phyloP scores from a whole-genome alignment of 306 rosid genomes.

The Castanopsis chinensis region DNA sequence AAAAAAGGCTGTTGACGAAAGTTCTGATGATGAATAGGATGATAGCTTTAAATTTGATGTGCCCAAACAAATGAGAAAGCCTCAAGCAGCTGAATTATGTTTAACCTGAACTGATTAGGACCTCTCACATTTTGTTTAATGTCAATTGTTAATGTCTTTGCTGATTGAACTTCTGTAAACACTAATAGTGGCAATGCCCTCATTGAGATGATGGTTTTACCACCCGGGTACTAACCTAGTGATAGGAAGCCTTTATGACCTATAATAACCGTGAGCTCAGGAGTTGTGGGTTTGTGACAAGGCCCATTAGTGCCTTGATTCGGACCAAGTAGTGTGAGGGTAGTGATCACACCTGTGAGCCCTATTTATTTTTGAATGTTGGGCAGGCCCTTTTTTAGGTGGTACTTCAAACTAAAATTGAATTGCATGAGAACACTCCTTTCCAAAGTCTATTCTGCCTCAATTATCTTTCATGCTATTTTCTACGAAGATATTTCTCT shows the following conservation, averaged over 20 bases:
- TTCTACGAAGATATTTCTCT: too few relatives aligned
- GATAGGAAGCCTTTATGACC: too few relatives aligned
- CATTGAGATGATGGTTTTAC: neutral
- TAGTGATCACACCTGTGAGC: too few relatives aligned
- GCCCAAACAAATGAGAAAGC: constrained; percentile 17
- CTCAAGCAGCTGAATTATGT: constrained; percentile 37
- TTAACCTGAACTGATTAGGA: neutral
- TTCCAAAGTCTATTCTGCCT: neutral
- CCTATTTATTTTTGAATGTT: too few relatives aligned
- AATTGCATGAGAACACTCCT: neutral
- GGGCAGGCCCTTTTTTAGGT: neutral
- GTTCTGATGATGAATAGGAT: constrained; percentile 52
- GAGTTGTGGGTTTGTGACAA: too few relatives aligned
- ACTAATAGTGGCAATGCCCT: constrained; percentile 4
- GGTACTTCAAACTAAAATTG: neutral
- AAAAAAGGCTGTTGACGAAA: constrained; percentile 29
- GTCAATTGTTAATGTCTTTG: neutral
- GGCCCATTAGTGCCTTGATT: too few relatives aligned
- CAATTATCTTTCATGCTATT: too few relatives aligned
- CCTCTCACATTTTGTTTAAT: neutral
- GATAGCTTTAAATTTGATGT: constrained; percentile 25
- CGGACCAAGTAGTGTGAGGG: too few relatives aligned
- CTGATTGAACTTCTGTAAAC: neutral
- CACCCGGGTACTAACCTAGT: accelerated
- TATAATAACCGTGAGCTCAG: too few relatives aligned